These are phyloP conservation scores for Penicillium desertorum DNA, from an alignment of 495 filamentous ascomycete species.

Conservation along the genomic window DNA sequence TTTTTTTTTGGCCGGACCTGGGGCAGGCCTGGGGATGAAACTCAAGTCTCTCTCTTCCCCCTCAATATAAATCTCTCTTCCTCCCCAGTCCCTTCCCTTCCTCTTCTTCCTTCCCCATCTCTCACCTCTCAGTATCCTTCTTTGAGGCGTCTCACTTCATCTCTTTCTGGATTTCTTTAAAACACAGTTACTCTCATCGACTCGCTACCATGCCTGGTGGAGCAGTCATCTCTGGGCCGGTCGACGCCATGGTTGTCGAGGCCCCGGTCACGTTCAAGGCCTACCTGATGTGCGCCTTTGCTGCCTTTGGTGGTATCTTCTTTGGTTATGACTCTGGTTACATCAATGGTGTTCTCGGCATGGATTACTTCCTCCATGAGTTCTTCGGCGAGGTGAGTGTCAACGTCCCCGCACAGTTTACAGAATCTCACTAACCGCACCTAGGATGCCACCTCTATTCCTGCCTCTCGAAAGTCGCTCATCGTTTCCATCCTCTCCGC, in stretches of 20 bases:
- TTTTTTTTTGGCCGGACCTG: slow-evolving; percentile 1
- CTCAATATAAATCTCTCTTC: slow-evolving; percentile 7
- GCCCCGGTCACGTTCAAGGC: slow-evolving; percentile 64
- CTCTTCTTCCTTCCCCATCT: background rate
- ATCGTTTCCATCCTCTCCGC: slow-evolving; percentile 73
- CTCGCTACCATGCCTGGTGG: slow-evolving; percentile 27
- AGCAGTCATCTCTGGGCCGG: slow-evolving; percentile 16
- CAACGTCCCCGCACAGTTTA: background rate
- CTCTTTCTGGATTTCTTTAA: background rate
- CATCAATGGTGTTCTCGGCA: slow-evolving; percentile 54
- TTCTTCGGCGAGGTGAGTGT: slow-evolving; percentile 40
- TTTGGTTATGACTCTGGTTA: slow-evolving; percentile 56
- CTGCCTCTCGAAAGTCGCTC: slow-evolving; percentile 55
- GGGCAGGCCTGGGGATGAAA: background rate
- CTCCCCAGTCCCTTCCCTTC: background rate
- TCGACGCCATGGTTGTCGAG: slow-evolving; percentile 51
- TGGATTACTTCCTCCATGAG: slow-evolving; percentile 50
- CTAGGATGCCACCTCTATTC: slow-evolving; percentile 39
- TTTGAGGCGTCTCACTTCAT: background rate
- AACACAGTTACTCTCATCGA: background rate
- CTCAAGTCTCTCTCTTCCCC: too few species aligned
- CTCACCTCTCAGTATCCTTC: background rate
- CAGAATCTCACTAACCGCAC: background rate
- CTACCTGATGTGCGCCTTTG: slow-evolving; percentile 60
- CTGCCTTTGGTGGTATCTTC: slow-evolving; percentile 60